phyloP scores from a whole-genome alignment of 2,329 filamentous ascomycete genomes.

The Fusarium pseudocircinatum region DNA sequence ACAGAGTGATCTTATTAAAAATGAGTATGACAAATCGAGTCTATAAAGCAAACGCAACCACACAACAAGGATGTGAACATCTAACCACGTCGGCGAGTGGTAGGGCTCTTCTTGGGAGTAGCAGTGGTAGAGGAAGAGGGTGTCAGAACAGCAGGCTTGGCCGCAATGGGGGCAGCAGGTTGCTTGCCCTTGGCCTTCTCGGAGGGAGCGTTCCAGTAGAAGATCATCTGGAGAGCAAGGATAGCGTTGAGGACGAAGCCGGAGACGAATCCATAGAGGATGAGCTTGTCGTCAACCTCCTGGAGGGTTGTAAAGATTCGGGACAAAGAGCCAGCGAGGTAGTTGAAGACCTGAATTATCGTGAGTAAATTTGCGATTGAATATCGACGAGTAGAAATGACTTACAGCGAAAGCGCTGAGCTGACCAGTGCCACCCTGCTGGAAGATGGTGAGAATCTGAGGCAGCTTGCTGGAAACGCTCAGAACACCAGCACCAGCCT shows the following conservation, averaged over 20 bases:
- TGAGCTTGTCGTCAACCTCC: constrained; percentile 96
- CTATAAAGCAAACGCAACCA: constrained; percentile 29
- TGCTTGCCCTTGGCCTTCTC: constrained; percentile 57
- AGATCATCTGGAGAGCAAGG: constrained; percentile 88
- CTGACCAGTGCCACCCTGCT: constrained; percentile 90
- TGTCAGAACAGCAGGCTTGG: constrained; percentile 39
- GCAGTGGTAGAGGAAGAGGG: constrained; percentile 38
- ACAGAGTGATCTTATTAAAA: constrained; percentile 7
- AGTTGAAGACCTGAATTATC: constrained; percentile 87
- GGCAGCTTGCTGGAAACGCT: constrained; percentile 92
- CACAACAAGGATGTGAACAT: constrained; percentile 21
- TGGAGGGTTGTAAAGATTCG: constrained; percentile 98
- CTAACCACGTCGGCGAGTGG: constrained; percentile 56
- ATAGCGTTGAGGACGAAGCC: constrained; percentile 91
- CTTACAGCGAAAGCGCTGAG: constrained; percentile 94
- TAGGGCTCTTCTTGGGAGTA: constrained; percentile 54
- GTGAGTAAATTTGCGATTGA: neutral
- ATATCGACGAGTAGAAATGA: constrained; percentile 29
- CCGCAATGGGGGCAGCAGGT: constrained; percentile 46
- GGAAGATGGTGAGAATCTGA: constrained; percentile 88
- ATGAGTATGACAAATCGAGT: constrained; percentile 21
- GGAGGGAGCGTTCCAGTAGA: constrained; percentile 87
- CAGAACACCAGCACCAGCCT: constrained; percentile 84
- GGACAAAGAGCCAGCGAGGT: constrained; percentile 88
- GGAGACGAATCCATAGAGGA: constrained; percentile 92